Percentiles rank a stretch among this genome's conserved stretches.
phyloP scores from a whole-genome alignment of 2,329 filamentous ascomycete species.

The Didymella keratinophila region DNA sequence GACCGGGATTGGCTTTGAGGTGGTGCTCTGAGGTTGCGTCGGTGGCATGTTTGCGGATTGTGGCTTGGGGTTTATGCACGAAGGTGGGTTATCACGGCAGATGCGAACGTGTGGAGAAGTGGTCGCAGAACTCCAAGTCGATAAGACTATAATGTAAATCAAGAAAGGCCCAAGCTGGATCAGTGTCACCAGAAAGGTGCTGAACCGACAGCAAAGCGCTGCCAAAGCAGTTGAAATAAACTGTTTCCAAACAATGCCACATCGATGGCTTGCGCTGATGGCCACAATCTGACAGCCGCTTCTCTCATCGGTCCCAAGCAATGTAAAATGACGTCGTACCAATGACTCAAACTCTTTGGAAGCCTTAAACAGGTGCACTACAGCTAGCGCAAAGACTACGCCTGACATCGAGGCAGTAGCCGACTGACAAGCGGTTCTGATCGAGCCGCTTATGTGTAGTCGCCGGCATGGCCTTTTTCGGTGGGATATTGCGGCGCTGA shows the following conservation, averaged over 20 bases:
- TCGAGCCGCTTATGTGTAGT: background rate
- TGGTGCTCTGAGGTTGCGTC: conserved; percentile 9
- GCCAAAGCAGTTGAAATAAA: background rate
- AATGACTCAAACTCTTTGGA: background rate
- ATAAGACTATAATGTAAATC: conserved; percentile 12
- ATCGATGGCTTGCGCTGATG: background rate
- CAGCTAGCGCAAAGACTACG: background rate
- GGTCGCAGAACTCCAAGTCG: conserved; percentile 9
- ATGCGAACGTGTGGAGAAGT: background rate
- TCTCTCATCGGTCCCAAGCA: conserved; percentile 6
- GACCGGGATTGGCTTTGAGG: conserved; percentile 8
- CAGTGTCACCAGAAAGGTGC: background rate
- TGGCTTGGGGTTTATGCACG: conserved; percentile 2
- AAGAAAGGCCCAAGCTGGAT: conserved; percentile 3
- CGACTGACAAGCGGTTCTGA: background rate
- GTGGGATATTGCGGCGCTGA: background rate
- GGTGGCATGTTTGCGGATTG: background rate
- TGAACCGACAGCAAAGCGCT: background rate
- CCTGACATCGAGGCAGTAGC: conserved; percentile 4
- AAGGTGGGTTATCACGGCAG: background rate
- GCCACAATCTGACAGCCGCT: background rate
- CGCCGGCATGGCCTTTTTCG: background rate
- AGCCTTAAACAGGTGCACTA: background rate
- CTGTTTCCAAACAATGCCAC: conserved; percentile 6
- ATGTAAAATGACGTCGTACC: conserved; percentile 2